Base-by-base conservation (phyloP, 2,329 filamentous ascomycete species). In the Diplodia scrobiculata region DNA sequence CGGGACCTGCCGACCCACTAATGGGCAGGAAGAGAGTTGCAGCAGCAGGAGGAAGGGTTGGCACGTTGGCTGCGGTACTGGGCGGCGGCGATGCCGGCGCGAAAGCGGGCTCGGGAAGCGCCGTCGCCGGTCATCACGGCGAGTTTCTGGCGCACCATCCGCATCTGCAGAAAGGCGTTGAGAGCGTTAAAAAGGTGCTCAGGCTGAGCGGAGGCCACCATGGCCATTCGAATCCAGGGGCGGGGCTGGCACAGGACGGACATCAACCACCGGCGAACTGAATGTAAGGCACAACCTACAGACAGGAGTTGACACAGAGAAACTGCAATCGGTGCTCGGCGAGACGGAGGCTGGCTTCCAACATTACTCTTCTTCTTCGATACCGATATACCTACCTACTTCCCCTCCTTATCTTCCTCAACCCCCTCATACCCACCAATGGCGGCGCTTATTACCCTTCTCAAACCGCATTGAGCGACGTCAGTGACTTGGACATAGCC, bases 1-100 rank as follows among this genome's bases (percentile, higher is more conserved):
- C 83, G 0, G 79, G 80, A 19, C 73, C 83, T 54, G 71, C 81
- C 53, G 81, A 85, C 72, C 75, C 82, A 68, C 79, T 78, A 52
- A 73, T 69, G 17, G 74, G 77, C 47, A 77, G 77, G 70, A 78
- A 76, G 69, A 73, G 73, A 41, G 71, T 69, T 21, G 58, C 52
- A 11, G 54, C 55, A 6, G 67, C 67, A 21, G 68, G 41, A 5
- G 59, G 51, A 19, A n/a, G 54, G 3, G 52, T 62, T 6, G 41
- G 66, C 32, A 66, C 38, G 29, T 41, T 66, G 5, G 60, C 51
- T n/a, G 65, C 60, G 25, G 69, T 63, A 25, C 17, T 62, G 34
- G 67, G 55, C 62, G 67, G 48, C 65, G 48, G 58, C 13, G 29
- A 48, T 11, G 65, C 32, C 17, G 63, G 36, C 3, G 58, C 32